Evolutionary conservation across 2,329 filamentous ascomycete genomes (phyloP).

Genomic region (Trichoderma koningii): DNA sequence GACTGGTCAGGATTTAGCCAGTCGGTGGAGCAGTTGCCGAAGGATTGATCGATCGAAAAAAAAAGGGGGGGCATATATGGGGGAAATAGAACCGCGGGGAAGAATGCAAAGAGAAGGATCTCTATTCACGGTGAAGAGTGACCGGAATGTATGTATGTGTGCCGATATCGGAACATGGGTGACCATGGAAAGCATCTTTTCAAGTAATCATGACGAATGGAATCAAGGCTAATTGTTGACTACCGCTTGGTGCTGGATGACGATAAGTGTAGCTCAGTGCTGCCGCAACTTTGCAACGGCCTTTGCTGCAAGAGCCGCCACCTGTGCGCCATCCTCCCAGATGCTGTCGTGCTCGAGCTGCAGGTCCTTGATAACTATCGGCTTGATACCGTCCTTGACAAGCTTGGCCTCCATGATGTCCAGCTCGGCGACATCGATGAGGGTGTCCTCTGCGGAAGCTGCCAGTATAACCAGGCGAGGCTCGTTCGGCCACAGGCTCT

Average conservation of each 20-base stretch:
- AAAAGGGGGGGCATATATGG: slow-evolving; percentile 10
- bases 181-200: not conserved
- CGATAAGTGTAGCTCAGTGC: not conserved
- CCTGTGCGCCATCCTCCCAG: slow-evolving; percentile 60
- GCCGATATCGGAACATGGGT: slow-evolving; percentile 21
- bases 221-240: slow-evolving; percentile 4
- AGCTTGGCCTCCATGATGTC: slow-evolving; percentile 57
- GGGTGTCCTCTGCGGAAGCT: slow-evolving; percentile 51
- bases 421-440: slow-evolving; percentile 60
- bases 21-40: not conserved
- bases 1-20: slow-evolving; percentile 41
- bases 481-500: slow-evolving; percentile 40
- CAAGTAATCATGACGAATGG: slow-evolving; percentile 10
- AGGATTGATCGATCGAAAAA: not conserved
- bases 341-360: slow-evolving; percentile 64
- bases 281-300: slow-evolving; percentile 17
- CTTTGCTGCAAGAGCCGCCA: slow-evolving; percentile 51
- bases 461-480: slow-evolving; percentile 45
- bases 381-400: slow-evolving; percentile 41
- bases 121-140: not conserved
- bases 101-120: not conserved
- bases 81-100: not conserved
- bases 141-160: not conserved
- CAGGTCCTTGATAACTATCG: slow-evolving; percentile 46
- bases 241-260: not conserved